phyloP scores from a whole-genome alignment of 2,329 filamentous ascomycete species.

The Alternaria viburni region DNA sequence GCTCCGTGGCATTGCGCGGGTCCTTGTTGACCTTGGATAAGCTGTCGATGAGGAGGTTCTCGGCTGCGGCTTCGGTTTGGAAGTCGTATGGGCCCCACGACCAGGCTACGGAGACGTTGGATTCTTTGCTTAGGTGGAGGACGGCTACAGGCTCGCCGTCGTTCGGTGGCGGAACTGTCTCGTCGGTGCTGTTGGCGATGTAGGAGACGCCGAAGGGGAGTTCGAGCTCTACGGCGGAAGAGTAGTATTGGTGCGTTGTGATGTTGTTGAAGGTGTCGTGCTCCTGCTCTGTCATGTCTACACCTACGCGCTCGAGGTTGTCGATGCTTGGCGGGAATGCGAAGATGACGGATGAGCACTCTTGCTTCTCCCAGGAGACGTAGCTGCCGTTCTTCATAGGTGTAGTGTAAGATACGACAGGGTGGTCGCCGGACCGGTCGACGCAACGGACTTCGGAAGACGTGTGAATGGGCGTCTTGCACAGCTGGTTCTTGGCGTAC shows the following conservation, averaged over 20 bases:
- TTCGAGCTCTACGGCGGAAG: slow-evolving; percentile 40
- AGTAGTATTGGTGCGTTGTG: slow-evolving; percentile 46
- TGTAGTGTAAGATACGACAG: slow-evolving; percentile 41
- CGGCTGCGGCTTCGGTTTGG: slow-evolving; percentile 35
- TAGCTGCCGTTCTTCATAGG: slow-evolving; percentile 34
- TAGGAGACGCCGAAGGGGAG: slow-evolving; percentile 48
- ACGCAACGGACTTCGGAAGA: slow-evolving; percentile 45
- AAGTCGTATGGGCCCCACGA: slow-evolving; percentile 47
- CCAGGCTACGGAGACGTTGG: slow-evolving; percentile 44
- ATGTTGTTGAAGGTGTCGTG: slow-evolving; percentile 41
- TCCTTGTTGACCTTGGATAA: slow-evolving; percentile 46
- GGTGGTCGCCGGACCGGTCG: slow-evolving; percentile 42
- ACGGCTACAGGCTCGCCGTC: slow-evolving; percentile 44
- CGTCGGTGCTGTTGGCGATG: slow-evolving; percentile 33
- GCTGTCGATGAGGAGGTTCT: slow-evolving; percentile 37
- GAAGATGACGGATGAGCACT: slow-evolving; percentile 45
- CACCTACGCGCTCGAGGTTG: slow-evolving; percentile 40
- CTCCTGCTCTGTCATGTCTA: slow-evolving; percentile 44
- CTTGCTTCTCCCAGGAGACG: slow-evolving; percentile 41
- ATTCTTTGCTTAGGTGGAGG: slow-evolving; percentile 36
- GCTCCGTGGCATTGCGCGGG: slow-evolving; percentile 38
- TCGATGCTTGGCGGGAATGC: slow-evolving; percentile 45
- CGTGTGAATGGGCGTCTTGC: slow-evolving; percentile 41
- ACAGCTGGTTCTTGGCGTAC: slow-evolving; percentile 37
- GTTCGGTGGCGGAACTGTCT: slow-evolving; percentile 39